A percentile compares a stretch with the other conserved stretches of the same genome.
These are phyloP conservation scores for Spiraea crenata DNA, from an alignment of 331 rosid species.

Conservation along the genomic window DNA sequence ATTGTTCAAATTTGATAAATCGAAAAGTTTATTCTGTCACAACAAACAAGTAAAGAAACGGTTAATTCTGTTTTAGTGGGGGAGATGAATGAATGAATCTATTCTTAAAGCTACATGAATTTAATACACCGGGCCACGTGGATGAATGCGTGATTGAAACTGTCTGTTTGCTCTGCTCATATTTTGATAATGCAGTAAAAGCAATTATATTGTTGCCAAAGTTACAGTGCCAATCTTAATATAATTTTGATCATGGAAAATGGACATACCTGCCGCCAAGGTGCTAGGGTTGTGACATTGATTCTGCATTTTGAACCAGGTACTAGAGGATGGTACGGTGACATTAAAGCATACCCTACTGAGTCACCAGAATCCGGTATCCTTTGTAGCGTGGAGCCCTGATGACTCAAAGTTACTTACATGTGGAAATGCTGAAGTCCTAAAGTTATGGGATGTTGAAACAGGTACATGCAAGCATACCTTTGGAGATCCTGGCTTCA, in stretches of 20 bases:
- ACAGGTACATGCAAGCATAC: slow-evolving; percentile 82
- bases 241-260: neutral
- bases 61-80: neutral
- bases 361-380: slow-evolving; percentile 67
- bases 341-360: slow-evolving; percentile 52
- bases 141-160: neutral
- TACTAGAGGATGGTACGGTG: slow-evolving; percentile 65
- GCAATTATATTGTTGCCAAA: neutral
- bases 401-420: slow-evolving; percentile 79
- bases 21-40: too few species aligned
- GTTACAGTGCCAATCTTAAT: neutral
- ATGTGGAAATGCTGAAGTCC: slow-evolving; percentile 74
- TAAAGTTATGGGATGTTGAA: slow-evolving; percentile 88
- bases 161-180: neutral
- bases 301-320: slow-evolving; percentile 42
- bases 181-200: neutral
- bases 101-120: neutral
- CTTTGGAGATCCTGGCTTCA: slow-evolving; percentile 64
- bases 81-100: neutral
- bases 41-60: too few species aligned
- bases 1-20: too few species aligned
- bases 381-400: slow-evolving; percentile 93
- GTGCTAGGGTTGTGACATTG: slow-evolving; percentile 12
- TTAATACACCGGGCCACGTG: neutral
- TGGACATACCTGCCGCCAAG: neutral